Evolutionary conservation across 164 flowering plant species (phyloP), one percentile per base, ranked within the genome.

Genomic region (Cinnamomum micranthum): DNA sequence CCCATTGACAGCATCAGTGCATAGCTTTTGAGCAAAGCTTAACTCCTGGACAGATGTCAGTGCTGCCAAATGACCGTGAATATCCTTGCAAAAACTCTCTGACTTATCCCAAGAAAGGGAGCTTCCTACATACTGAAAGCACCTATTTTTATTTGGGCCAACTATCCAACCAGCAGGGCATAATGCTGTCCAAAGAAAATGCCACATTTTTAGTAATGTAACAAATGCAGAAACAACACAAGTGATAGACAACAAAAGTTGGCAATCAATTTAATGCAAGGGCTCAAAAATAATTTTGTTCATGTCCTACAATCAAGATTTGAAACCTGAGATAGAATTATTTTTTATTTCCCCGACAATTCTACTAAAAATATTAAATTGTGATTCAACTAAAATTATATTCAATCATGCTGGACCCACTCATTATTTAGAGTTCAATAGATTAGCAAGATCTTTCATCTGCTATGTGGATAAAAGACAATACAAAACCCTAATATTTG

Each of bases 121-220:
- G 14, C 51, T 77, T 23, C 69, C 73, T 14, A 80, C 20, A 75
- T 69, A 83, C 71, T 73, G 58, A 73, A 87, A 87, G 83, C 97
- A 92, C 65, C 82, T 89, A 19, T 71, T 81, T 70, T 84, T 85
- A 73, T 70, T 81, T 66, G 89, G 92, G 72, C 80, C 71, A 59
- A 80, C 70, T 69, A 71, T 75, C 95, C 95, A 94, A 68, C 87
- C 92, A 80, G 83, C 73, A 58, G 87, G 90, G 84, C 98, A 94
- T 25, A 75, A 62, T 58, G 73, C 94, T 90, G 88, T 75, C 41
- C 50, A 75, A 70, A 25, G 24, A 14, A 55, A 15, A 14, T 55
- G n/a, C 17, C 60, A 55, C 60, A 55, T 14, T 55, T 35, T 55
- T 55, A 55, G 60, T 17, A 14, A 15, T 14, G 60, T 17, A 55